A percentile compares a stretch with the other conserved stretches of the same genome.
These are phyloP conservation scores for Penicillium coffeae DNA, from an alignment of 495 filamentous ascomycete species.

Conservation along the genomic window DNA sequence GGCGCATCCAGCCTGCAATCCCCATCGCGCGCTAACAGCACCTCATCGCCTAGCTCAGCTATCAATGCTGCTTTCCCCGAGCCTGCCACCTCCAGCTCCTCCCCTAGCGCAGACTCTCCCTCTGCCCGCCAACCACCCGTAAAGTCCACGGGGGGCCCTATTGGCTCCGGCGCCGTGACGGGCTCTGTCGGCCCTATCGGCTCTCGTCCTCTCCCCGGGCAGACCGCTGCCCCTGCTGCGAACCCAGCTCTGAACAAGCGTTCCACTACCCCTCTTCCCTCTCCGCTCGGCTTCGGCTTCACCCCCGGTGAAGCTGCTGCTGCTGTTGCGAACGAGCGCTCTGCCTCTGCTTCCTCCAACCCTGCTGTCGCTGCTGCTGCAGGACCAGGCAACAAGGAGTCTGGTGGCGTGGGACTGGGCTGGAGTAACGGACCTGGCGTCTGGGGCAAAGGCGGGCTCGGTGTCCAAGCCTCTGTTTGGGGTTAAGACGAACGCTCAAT, in stretches of 20 bases:
- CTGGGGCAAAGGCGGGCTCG: constrained; percentile 70
- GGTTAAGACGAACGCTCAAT: constrained; percentile 44
- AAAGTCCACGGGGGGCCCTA: constrained; percentile 51
- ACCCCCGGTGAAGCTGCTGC: constrained; percentile 49
- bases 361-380: constrained; percentile 37
- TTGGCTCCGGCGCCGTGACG: constrained; percentile 36
- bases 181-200: constrained; percentile 79
- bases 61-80: constrained; percentile 63
- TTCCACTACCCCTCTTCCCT: constrained; percentile 84
- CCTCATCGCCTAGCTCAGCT: constrained; percentile 67
- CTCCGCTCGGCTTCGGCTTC: constrained; percentile 75
- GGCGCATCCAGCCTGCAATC: constrained; percentile 51
- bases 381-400: constrained; percentile 41
- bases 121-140: constrained; percentile 55
- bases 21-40: constrained; percentile 81
- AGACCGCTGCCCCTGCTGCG: constrained; percentile 39
- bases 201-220: constrained; percentile 65
- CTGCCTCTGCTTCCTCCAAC: constrained; percentile 60
- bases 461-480: constrained; percentile 75
- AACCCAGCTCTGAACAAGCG: constrained; percentile 78
- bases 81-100: constrained; percentile 82
- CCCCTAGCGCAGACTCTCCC: constrained; percentile 83
- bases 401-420: constrained; percentile 51
- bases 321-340: constrained; percentile 50
- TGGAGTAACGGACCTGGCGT: constrained; percentile 71